Evolutionary conservation across 2,329 filamentous ascomycete species (phyloP), one percentile per base, ranked within the genome.

Genomic region (Pseudocercospora musae): DNA sequence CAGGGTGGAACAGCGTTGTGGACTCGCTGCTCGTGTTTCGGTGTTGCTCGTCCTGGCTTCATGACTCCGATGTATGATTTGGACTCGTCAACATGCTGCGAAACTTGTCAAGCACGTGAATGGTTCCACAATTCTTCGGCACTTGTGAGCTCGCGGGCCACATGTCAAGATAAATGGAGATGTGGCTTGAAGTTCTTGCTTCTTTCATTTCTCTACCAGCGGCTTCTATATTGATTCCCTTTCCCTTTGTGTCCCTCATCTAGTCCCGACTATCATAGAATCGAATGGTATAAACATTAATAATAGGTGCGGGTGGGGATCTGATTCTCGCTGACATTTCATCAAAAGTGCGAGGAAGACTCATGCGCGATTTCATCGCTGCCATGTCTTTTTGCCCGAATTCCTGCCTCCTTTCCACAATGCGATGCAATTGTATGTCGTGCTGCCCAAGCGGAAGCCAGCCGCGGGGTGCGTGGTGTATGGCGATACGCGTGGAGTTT

Each of bases 211-310:
- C 48, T 52, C 25, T 48, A 23, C 21, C 18, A 21, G 11, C 48
- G 48, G 31, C 48, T 52, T 52, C 48, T 52, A 31, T 52, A 31
- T 52, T n/a, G 25, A 52, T 52, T 52, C 48, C 48, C 48, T 52
- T 29, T 11, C 48, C 37, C 13, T 29, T 23, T 29, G 15, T 21
- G 44, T 23, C 23, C 48, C 48, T 27, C 31, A 29, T 52, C 48
- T 52, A 52, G 23, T 27, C 48, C 48, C 15, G n/a, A 23, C 48
- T 52, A 25, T 23, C 48, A 52, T 29, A 52, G 48, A 52, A 52
- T 25, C 21, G 20, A 62, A 29, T 57, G n/a, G 37, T 59, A 63
- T 57, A 46, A 54, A 62, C 55, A 57, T 57, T 57, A 57, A 48
- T 57, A 56, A 56, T 56, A 56, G 37, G 31, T 29, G 10, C 20